Base-by-base conservation (phyloP, 441 rosid species). In the Hypseocharis bilobata region DNA sequence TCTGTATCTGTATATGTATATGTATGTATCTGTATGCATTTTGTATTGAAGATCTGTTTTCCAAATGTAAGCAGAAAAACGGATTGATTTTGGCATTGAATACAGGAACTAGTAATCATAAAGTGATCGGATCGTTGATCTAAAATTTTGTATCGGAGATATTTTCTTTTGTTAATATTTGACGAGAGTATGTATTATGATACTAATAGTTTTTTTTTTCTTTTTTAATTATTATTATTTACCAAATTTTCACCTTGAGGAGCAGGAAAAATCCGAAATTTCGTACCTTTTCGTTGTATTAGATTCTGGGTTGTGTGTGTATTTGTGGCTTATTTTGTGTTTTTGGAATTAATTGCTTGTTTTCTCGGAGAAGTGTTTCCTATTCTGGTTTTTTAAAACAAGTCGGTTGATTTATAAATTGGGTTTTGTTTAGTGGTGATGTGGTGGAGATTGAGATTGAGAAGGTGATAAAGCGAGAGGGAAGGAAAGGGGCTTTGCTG, bases 371-470 rank as follows among this genome's bases (percentile, higher is more conserved):
- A 51, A 10, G 17, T 34, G 7, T 47, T 25, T 40, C 64, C 58
- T 47, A 23, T 19, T 49, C 26, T 44, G 63, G 42, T 32, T 67
- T 44, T 56, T 56, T 64, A 20, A 23, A 51, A 68, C 73, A n/a
- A 74, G 76, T 32, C 58, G 47, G 62, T 76, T 38, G 57, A 29
- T 28, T 17, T 64, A 19, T 42, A 58, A 59, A 54, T 23, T 42
- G n/a, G 73, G 69, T 40, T 68, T 70, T 42, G 34, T 64, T 5
- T 63, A 52, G 29, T 52, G 69, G 66, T 61, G 55, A 69, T 64
- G 68, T 66, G 38, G 55, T 59, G 68, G 52, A 57, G 70, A 59
- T 44, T 74, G 52, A 57, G 70, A 59, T 44, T 74, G 67, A 72
- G 34, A 68, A 65, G 72, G 67, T 66, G 77, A 62, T 67, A 59